Base-by-base conservation (phyloP, 352 stramenopile species). In the Thraustochytrium aureum region DNA sequence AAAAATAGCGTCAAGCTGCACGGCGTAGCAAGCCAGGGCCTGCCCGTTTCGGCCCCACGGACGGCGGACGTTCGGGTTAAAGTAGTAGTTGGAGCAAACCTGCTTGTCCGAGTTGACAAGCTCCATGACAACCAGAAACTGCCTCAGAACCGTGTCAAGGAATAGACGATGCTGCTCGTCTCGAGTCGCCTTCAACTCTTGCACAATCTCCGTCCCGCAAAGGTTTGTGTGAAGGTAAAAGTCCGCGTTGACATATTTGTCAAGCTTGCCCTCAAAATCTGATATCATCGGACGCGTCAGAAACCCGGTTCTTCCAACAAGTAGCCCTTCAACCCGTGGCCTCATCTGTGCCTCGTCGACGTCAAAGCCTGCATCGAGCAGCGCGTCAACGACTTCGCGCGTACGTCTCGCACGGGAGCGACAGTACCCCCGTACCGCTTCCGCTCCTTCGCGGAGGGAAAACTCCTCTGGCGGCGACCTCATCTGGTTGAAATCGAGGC, bases 51-150 rank as follows among this genome's bases (percentile, higher is more conserved):
- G 50, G n/a, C 69, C 69, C 69, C 69, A 79, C 33, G 37, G 50
- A 14, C 69, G 69, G 22, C 3, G 17, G 2, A 79, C 41, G 22
- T 79, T 74, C 12, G 69, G 69, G n/a, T 79, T 79, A 67, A 79
- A 79, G 69, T 79, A 79, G 20, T 79, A 30, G 17, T 50, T 67
- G 7, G 52, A 43, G 69, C 69, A 79, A 20, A 79, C 50, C 30
- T 17, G 7, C 17, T 26, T 26, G 43, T 67, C 52, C 41, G 59
- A 30, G 14, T 79, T 38, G 22, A 79, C 38, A 7, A 79, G 37
- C 69, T 79, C 69, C 69, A 79, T 79, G 56, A 79, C 69, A 22
- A 79, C 41, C 17, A 79, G 59, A 74, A 74, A 73, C 32, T 79
- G 69, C 7, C 69, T 45, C 50, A 79, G 22, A 1, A 79, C 69